phyloP scores from a whole-genome alignment of 495 filamentous ascomycete species.

The Aspergillus mulundensis region DNA sequence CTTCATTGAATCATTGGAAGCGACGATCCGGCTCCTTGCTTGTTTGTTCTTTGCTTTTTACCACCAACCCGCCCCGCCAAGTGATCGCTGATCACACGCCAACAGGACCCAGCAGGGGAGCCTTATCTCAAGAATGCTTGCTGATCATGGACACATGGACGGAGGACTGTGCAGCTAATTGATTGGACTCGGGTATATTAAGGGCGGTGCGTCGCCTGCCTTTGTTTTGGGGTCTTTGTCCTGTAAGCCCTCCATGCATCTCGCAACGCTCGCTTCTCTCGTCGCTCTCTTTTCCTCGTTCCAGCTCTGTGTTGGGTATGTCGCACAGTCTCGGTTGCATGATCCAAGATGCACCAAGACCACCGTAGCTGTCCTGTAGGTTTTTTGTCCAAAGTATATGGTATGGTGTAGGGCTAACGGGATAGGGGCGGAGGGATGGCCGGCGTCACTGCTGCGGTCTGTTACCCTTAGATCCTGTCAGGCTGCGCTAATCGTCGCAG shows the following conservation, averaged over 20 bases:
- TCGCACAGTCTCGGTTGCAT: constrained; percentile 13
- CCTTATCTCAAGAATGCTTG: not conserved
- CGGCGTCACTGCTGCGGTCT: constrained; percentile 66
- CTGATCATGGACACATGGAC: not conserved
- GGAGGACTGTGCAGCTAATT: not conserved
- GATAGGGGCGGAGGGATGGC: constrained; percentile 46
- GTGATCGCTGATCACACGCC: constrained; percentile 5
- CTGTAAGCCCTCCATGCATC: constrained; percentile 1
- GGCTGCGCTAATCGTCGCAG: constrained; percentile 25
- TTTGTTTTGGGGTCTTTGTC: not conserved
- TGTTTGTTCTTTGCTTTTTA: not conserved
- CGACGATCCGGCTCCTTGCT: constrained; percentile 1
- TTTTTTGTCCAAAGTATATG: not conserved
- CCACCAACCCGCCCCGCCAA: not conserved
- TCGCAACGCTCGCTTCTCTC: not conserved
- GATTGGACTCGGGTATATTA: not conserved
- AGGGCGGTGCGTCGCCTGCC: not conserved
- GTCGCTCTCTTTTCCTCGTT: not conserved
- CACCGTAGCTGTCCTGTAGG: constrained; percentile 36
- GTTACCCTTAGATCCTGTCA: constrained; percentile 4
- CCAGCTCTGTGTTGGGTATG: constrained; percentile 20
- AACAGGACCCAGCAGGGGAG: not conserved
- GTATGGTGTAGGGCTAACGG: not conserved
- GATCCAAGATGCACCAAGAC: constrained; percentile 35
- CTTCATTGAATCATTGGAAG: not conserved